These are phyloP conservation scores for Cyphellophora europaea DNA, from an alignment of 2,329 filamentous ascomycete genomes.

Conservation along the genomic window DNA sequence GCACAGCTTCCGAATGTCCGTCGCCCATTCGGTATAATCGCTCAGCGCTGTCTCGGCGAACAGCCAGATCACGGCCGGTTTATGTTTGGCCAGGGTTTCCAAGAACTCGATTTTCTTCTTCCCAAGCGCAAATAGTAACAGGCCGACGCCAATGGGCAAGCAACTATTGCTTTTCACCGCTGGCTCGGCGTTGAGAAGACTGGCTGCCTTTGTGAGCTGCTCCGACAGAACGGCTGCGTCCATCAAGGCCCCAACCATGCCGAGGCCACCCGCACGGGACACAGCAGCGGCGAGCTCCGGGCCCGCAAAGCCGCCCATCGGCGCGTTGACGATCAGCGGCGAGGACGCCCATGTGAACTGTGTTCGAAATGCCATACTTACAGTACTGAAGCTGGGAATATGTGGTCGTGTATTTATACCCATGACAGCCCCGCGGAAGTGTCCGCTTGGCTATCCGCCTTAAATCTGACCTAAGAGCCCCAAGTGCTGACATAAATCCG, in stretches of 20 bases:
- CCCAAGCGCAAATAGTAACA: slow-evolving; percentile 25
- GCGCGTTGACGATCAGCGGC: slow-evolving; percentile 49
- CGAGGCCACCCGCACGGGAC: slow-evolving; percentile 43
- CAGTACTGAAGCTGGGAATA: too few relatives aligned
- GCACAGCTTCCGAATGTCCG: slow-evolving; percentile 28
- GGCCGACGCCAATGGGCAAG: slow-evolving; percentile 31
- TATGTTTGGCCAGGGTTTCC: slow-evolving; percentile 20
- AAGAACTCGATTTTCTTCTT: neutral
- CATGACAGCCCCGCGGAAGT: too few relatives aligned
- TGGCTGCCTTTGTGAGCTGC: slow-evolving; percentile 19
- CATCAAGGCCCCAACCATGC: slow-evolving; percentile 49
- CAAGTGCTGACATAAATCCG: too few relatives aligned
- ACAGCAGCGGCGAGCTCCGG: slow-evolving; percentile 50
- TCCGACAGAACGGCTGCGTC: slow-evolving; percentile 21
- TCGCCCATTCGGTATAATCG: slow-evolving; percentile 33
- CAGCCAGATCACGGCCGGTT: slow-evolving; percentile 29
- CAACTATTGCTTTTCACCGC: slow-evolving; percentile 5
- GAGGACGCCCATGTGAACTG: neutral
- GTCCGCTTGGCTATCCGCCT: too few relatives aligned
- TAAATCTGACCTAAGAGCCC: too few relatives aligned
- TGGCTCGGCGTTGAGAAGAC: slow-evolving; percentile 12
- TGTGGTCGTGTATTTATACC: too few relatives aligned
- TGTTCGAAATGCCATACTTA: too few relatives aligned
- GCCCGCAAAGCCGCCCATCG: slow-evolving; percentile 56
- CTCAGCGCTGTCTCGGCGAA: slow-evolving; percentile 23